A percentile compares a stretch with the other conserved stretches of the same genome.
These are phyloP conservation scores for Fusarium sp. DNA, from an alignment of 2,329 filamentous ascomycete species.

Conservation along the genomic window DNA sequence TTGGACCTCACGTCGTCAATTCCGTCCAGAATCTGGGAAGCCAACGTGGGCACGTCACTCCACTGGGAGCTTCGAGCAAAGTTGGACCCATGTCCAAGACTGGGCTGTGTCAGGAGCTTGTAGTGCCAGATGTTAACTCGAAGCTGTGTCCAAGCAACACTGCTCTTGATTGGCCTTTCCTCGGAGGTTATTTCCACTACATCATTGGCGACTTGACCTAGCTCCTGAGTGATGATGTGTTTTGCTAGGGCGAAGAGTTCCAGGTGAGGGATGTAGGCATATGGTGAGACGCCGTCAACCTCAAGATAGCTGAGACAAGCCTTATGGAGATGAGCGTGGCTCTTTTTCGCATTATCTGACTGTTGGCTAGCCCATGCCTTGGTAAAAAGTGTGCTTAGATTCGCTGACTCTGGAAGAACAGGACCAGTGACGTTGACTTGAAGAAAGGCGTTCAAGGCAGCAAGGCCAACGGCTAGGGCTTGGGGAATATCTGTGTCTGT, in stretches of 20 bases:
- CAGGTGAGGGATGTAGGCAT: slow-evolving; percentile 82
- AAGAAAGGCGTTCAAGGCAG: slow-evolving; percentile 75
- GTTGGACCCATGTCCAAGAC: slow-evolving; percentile 60
- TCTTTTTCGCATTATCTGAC: neutral
- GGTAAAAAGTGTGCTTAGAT: slow-evolving; percentile 51
- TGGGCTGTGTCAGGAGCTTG: slow-evolving; percentile 66
- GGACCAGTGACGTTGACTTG: slow-evolving; percentile 91
- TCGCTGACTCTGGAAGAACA: slow-evolving; percentile 59
- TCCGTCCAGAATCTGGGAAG: slow-evolving; percentile 56
- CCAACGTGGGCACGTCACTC: slow-evolving; percentile 66
- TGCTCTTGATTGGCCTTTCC: slow-evolving; percentile 53
- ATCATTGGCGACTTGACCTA: slow-evolving; percentile 34
- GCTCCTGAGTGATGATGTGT: slow-evolving; percentile 52
- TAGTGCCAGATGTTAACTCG: slow-evolving; percentile 76
- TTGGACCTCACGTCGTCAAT: slow-evolving; percentile 53
- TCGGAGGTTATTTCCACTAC: slow-evolving; percentile 39
- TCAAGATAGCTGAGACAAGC: slow-evolving; percentile 73
- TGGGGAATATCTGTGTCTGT: slow-evolving; percentile 11
- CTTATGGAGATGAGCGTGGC: slow-evolving; percentile 56
- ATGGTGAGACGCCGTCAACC: slow-evolving; percentile 86
- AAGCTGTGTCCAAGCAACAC: slow-evolving; percentile 69
- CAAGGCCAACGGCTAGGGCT: slow-evolving; percentile 44
- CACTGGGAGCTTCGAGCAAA: slow-evolving; percentile 66
- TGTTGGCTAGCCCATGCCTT: slow-evolving; percentile 47
- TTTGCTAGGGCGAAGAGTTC: slow-evolving; percentile 82